These are phyloP conservation scores for Xylariales sp. DNA, from an alignment of 2,329 filamentous ascomycete species.

Conservation along the genomic window DNA sequence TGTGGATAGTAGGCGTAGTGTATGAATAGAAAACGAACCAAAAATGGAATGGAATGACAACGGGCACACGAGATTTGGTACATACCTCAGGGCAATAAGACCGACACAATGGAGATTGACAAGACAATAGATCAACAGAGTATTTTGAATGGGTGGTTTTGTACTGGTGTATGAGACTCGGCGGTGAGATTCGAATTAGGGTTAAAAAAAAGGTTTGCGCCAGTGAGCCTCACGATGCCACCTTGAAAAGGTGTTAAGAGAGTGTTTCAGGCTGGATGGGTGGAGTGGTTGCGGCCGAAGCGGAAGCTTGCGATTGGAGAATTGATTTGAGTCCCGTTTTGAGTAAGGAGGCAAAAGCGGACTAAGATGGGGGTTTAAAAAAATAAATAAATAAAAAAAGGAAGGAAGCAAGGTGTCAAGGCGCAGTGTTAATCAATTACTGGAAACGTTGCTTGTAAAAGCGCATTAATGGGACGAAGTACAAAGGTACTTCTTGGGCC, in stretches of 20 bases:
- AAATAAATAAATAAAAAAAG: conserved; percentile 41
- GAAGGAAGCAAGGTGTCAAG: conserved; percentile 27
- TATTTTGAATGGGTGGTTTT: background rate
- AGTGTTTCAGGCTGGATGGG: conserved; percentile 18
- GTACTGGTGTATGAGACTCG: background rate
- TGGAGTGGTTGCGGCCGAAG: conserved; percentile 43
- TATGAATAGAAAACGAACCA: background rate
- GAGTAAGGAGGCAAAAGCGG: conserved; percentile 44
- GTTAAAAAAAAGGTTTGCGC: conserved; percentile 40
- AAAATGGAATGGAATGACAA: background rate
- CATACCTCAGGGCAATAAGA: conserved; percentile 20
- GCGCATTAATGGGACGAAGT: conserved; percentile 39
- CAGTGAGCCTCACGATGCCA: conserved; percentile 43
- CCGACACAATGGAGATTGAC: background rate
- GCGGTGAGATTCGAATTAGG: conserved; percentile 42
- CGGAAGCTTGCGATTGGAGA: conserved; percentile 36
- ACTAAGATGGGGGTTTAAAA: conserved; percentile 39
- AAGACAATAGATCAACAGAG: background rate
- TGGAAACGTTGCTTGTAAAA: conserved; percentile 35
- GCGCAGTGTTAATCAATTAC: conserved; percentile 38
- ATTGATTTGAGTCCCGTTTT: conserved; percentile 38
- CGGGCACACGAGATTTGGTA: background rate
- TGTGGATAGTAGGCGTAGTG: conserved; percentile 2
- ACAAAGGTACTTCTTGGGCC: conserved; percentile 40
- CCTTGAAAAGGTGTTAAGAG: conserved; percentile 23